Percentiles rank a stretch among this genome's conserved stretches.
Conservation (phyloP, 371 early-diverging fungal genomes). For the Cokeromyces recurvatus region DNA sequence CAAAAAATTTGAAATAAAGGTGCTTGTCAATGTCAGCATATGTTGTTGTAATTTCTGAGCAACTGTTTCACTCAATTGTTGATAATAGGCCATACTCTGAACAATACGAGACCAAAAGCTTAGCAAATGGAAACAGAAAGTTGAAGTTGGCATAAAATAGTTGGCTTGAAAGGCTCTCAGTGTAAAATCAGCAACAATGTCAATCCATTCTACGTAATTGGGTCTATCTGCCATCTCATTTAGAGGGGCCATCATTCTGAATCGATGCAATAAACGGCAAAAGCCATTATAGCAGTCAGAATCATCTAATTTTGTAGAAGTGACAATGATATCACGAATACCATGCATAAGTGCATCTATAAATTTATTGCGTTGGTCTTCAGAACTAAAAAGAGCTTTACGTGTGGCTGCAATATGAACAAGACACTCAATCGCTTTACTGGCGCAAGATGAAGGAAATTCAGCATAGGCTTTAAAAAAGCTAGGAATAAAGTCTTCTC, state of each 20-base stretch:
- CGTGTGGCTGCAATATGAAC: constrained; percentile 75
- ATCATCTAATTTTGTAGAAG: constrained; percentile 54
- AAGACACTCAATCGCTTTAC: constrained; percentile 71
- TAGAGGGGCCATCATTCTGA: constrained; percentile 70
- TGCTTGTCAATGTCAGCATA: constrained; percentile 29
- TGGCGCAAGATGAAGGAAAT: constrained; percentile 35
- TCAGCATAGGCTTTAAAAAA: constrained; percentile 63
- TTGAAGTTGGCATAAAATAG: constrained; percentile 51
- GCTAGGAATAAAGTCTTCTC: constrained; percentile 51
- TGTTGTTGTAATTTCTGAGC: constrained; percentile 17
- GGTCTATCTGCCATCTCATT: constrained; percentile 63
- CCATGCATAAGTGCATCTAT: constrained; percentile 63
- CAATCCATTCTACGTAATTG: constrained; percentile 64
- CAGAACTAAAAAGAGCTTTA: constrained; percentile 73
- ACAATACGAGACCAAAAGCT: constrained; percentile 79
- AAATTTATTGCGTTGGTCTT: constrained; percentile 54
- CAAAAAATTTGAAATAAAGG: constrained; percentile 47
- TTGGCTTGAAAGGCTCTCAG: constrained; percentile 65
- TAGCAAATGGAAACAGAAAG: constrained; percentile 62
- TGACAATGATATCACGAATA: constrained; percentile 53
- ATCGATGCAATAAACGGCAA: constrained; percentile 73
- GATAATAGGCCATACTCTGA: constrained; percentile 47
- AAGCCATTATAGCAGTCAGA: constrained; percentile 76
- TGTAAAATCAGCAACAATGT: constrained; percentile 62
- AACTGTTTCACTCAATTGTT: constrained; percentile 16